A percentile compares a stretch with the other conserved stretches of the same genome.
phyloP scores from a whole-genome alignment of 352 stramenopile genomes.

The Phytophthora pini region DNA sequence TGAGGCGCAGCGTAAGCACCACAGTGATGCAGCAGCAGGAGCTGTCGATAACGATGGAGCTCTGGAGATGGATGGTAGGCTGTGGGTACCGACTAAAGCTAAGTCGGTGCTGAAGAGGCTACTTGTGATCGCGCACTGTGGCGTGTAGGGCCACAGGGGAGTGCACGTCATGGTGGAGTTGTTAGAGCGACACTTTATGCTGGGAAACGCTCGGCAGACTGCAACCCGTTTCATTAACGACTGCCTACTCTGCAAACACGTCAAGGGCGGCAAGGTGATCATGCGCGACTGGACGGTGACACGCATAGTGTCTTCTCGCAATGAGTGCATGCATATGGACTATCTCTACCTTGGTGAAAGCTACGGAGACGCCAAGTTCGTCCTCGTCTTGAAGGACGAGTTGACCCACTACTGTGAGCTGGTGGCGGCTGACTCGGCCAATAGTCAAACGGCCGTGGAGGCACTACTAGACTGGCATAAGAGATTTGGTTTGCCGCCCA shows the following conservation, averaged over 20 bases:
- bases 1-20: background rate
- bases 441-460: constrained; percentile 6
- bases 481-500: background rate
- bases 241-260: constrained; percentile 19
- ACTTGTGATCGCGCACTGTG: constrained; percentile 12
- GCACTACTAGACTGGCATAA: constrained; percentile 15
- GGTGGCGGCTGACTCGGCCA: background rate
- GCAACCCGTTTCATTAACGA: constrained; percentile 12
- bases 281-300: constrained; percentile 6
- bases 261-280: constrained; percentile 10
- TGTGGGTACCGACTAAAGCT: constrained; percentile 3
- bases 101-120: constrained; percentile 1
- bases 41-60: background rate
- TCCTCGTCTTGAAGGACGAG: constrained; percentile 9
- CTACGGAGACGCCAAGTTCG: background rate
- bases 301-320: background rate
- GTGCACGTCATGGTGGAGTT: constrained; percentile 20
- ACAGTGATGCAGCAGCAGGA: background rate
- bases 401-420: too few relatives aligned
- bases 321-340: constrained; percentile 1
- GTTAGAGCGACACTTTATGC: constrained; percentile 4
- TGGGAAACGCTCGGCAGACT: background rate
- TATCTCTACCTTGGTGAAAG: background rate
- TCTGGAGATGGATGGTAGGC: background rate
- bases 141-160: background rate